Evolutionary conservation across 768 basidiomycete species (phyloP), one percentile per base, ranked within the genome.

Genomic region (Pleurotus tuber-regium): DNA sequence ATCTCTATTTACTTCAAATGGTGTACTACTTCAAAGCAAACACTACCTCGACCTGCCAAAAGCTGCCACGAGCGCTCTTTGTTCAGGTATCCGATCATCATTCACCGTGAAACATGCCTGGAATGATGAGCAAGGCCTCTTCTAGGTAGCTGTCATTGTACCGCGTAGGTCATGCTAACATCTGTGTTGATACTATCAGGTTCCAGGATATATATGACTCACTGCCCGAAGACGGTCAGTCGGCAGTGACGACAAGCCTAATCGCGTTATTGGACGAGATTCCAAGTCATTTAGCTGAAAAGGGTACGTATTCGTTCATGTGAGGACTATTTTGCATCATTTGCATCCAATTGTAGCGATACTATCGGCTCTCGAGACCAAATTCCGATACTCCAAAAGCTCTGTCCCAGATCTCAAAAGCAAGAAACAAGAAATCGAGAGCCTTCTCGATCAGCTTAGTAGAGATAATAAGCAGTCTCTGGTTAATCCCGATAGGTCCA

Each of bases 351-450:
- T 33, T 11, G 8, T 52, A 67, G 69, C 74, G 4, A 21, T 76
- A 21, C 60, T 66, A 1, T 68, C 75, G 4, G 78, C 76, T 2
- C 57, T 63, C n/a, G 64, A 68, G 12, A 59, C 78, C 39, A 71
- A 76, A 44, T 62, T 52, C 8, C 67, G 63, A 35, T 69, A 74
- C 55, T 60, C 65, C 3, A 60, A 53, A 23, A 72, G 79, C 33
- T 84, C 86, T 0, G 55, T 63, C 0, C 65, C 87, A 21, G 73
- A 84, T 65, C 59, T 83, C 31, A 71, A 70, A 30, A 68, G 69
- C 1, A 86, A 85, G 66, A 77, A 75, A 60, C 67, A 66, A 24
- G 83, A 87, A 64, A 67, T 87, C 54, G 70, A 72, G 24, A 58
- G 60, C 0, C 68, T 88, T 36, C 55, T 87, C 12, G 71, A 75